Base-by-base conservation (phyloP, 2,329 filamentous ascomycete genomes). In the Polychaeton citri region DNA sequence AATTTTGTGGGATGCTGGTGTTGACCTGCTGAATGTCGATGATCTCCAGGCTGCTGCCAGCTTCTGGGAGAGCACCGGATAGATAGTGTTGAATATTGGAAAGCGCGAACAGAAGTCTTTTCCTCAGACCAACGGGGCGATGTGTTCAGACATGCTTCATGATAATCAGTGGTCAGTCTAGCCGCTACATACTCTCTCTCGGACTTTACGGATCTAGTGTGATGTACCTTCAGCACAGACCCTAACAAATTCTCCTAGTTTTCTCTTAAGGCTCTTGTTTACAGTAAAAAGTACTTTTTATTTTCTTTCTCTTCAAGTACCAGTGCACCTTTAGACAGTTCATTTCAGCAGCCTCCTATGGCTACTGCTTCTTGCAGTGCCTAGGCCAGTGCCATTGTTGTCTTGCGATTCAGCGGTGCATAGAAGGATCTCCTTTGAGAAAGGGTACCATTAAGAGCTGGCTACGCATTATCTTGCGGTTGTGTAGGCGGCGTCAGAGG, bases 11-110 rank as follows among this genome's bases (percentile, higher is more conserved):
- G 60, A 67, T 34, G 71, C 71, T 39, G 74, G 73, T 0, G 72
- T 74, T n/a, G 69, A 69, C 39, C 50, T 80, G 38, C 46, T 81
- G 34, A 79, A 79, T 53, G 74, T 71, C 0, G 76, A 80, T 62
- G 75, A 80, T 57, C 44, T 79, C 34, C 60, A 66, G 41, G 74
- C 55, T 15, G 66, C 60, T 12, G 63, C 66, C 13, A 60, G 55
- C 31, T 60, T 61, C 39, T 63, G 59, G 61, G 44, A 59, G n/a
- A n/a, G n/a, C n/a, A n/a, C n/a, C n/a, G n/a, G n/a, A n/a, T n/a
- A n/a, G n/a, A n/a, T n/a, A n/a, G n/a, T n/a, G n/a, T n/a, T n/a
- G n/a, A n/a, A n/a, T n/a, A n/a, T n/a, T n/a, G n/a, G n/a, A n/a
- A n/a, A n/a, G n/a, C n/a, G n/a, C n/a, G n/a, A n/a, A n/a, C n/a